These are phyloP conservation scores for Neofusicoccum parvum DNA, from an alignment of 2,329 filamentous ascomycete genomes.

Conservation along the genomic window DNA sequence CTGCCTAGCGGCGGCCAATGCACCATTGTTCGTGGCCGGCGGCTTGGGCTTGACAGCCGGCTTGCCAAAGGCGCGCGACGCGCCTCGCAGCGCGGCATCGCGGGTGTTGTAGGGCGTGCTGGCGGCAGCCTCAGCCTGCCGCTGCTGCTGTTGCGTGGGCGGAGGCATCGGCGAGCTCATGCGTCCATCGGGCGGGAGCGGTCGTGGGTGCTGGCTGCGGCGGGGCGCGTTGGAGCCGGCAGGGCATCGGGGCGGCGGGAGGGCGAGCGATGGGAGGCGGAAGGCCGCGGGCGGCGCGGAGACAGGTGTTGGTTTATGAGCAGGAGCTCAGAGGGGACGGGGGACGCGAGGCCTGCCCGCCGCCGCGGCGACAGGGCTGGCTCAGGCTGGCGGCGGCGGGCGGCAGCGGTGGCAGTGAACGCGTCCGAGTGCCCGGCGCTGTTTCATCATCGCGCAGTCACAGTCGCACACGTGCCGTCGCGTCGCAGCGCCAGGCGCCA, in stretches of 20 bases:
- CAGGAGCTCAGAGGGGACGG: not conserved
- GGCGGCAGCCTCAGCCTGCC: slow-evolving; percentile 36
- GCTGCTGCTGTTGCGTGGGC: slow-evolving; percentile 34
- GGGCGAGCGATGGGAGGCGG: not conserved
- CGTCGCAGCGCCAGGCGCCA: not conserved
- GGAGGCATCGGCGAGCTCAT: slow-evolving; percentile 39
- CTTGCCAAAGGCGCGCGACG: slow-evolving; percentile 51
- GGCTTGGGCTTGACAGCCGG: slow-evolving; percentile 45
- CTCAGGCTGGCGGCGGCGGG: no score
- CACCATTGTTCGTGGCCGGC: slow-evolving; percentile 42
- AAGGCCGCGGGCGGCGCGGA: not conserved
- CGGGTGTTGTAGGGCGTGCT: slow-evolving; percentile 41
- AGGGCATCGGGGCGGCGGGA: slow-evolving; percentile 5
- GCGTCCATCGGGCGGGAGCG: slow-evolving; percentile 36
- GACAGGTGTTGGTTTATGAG: not conserved
- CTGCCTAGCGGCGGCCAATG: slow-evolving; percentile 45
- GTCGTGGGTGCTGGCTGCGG: not conserved
- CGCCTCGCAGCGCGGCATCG: slow-evolving; percentile 53
- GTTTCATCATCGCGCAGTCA: slow-evolving; percentile 1
- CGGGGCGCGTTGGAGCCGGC: not conserved
- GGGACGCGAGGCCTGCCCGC: not conserved
- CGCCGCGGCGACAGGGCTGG: no score
- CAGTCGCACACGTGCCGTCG: slow-evolving; percentile 1
- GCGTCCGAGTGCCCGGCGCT: not conserved
- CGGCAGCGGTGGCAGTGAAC: slow-evolving; percentile 3